Base-by-base conservation (phyloP, 345 rosid species). In the Lepidium didymum region DNA sequence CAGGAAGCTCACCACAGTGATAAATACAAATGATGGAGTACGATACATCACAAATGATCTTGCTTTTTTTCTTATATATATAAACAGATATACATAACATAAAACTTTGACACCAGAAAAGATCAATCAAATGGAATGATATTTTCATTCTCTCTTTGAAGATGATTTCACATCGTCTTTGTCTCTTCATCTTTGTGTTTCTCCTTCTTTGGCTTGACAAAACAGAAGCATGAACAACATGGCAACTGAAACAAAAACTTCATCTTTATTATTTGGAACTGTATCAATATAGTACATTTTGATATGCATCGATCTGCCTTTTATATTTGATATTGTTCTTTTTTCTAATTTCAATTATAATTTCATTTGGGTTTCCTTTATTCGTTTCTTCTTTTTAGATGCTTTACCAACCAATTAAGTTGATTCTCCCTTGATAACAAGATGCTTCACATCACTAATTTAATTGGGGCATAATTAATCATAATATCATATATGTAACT, bases 211-310 rank as follows among this genome's bases (percentile, higher is more conserved):
- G 82, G 8, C 81, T 82, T 75, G 71, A 81, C 35, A 75, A 77
- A 80, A 75, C 90, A 87, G 36, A 72, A 72, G 64, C 76, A 72
- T 2, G 76, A 72, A 11, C 76, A 72, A 46, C 87, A 85, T 9
- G 87, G 88, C 50, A 85, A 71, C 69, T 82, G 82, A 57, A 87
- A 56, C 75, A 79, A 49, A 77, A 83, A 77, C 85, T 85, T 83
- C 93, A 87, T 85, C 42, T 74, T 63, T 62, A 68, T 58, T 58
- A n/a, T n/a, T n/a, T 38, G 35, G 58, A 14, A 40, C 16, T 37
- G 42, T 33, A 56, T 54, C 33, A 49, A 47, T 66, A 25, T n/a
- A n/a, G n/a, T 58, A 49, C 49, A 27, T 68, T 9, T n/a, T n/a
- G 18, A 68, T 36, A 10, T 27, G n/a, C n/a, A n/a, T n/a, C 6